Evolutionary conservation across 2,329 filamentous ascomycete genomes (phyloP).

Genomic region (Aspergillus sclerotialis): DNA sequence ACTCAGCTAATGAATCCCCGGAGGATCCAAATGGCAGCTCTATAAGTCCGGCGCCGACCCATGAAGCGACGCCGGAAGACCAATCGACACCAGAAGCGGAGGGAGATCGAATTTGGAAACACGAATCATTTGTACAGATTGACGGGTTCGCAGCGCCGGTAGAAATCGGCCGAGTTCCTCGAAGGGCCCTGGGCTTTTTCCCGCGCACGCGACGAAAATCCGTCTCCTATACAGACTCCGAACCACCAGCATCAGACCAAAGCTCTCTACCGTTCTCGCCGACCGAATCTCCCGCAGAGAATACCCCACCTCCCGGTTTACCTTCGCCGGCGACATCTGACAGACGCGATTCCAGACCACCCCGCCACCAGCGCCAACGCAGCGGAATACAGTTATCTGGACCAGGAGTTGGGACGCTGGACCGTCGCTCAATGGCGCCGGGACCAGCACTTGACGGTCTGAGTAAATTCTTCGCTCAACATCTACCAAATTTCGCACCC

Average conservation of each 20-base stretch:
- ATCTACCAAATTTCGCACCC: slow-evolving; percentile 71
- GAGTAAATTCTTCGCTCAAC: slow-evolving; percentile 76
- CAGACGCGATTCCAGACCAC: slow-evolving; percentile 22
- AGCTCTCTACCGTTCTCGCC: slow-evolving; percentile 18
- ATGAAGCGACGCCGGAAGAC: slow-evolving; percentile 5
- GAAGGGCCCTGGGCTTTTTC: slow-evolving; percentile 80
- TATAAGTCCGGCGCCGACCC: slow-evolving; percentile 18
- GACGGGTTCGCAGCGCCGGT: slow-evolving; percentile 65
- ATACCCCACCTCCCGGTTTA: slow-evolving; percentile 21
- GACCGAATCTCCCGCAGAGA: slow-evolving; percentile 18
- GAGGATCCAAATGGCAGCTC: slow-evolving; percentile 30
- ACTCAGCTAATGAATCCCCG: slow-evolving; percentile 11
- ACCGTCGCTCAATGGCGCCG: slow-evolving; percentile 40
- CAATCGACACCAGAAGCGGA: slow-evolving; percentile 34
- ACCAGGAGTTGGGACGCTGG: slow-evolving; percentile 81
- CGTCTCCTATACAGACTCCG: slow-evolving; percentile 53
- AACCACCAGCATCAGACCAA: slow-evolving; percentile 31
- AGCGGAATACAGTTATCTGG: slow-evolving; percentile 61
- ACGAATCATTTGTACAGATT: slow-evolving; percentile 82
- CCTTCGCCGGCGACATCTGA: slow-evolving; percentile 18
- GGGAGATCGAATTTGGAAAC: slow-evolving; percentile 67
- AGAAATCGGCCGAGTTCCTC: slow-evolving; percentile 78
- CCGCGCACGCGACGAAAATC: slow-evolving; percentile 87
- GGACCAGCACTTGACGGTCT: slow-evolving; percentile 79
- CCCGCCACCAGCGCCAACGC: slow-evolving; percentile 34